Percentiles rank a stretch among this genome's conserved stretches.
Evolutionary conservation across 2,329 filamentous ascomycete genomes (phyloP).

Genomic region (Mollisia scopiformis): DNA sequence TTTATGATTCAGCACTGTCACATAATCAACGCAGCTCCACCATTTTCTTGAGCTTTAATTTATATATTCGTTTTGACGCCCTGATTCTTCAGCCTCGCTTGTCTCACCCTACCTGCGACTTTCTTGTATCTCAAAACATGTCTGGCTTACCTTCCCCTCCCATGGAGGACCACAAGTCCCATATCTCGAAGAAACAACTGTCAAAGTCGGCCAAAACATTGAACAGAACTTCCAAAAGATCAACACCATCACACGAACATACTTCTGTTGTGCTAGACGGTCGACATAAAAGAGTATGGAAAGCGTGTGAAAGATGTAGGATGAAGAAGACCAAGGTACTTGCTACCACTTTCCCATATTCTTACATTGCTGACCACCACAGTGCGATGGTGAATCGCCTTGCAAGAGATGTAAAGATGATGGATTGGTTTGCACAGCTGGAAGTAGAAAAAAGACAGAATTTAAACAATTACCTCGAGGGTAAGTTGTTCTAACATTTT

Average conservation of each 20-base stretch:
- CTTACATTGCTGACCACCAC: conserved; percentile 10
- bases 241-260: conserved; percentile 31
- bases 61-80: conserved; percentile 1
- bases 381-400: conserved; percentile 68
- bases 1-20: conserved; percentile 26
- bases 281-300: conserved; percentile 67
- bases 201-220: conserved; percentile 25
- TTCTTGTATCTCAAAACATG: conserved; percentile 4
- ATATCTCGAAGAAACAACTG: conserved; percentile 17
- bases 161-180: conserved; percentile 24
- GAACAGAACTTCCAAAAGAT: conserved; percentile 26
- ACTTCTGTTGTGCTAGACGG: conserved; percentile 50
- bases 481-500: conserved; percentile 41
- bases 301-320: conserved; percentile 66
- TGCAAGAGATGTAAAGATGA: conserved; percentile 71
- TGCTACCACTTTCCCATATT: background rate
- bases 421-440: conserved; percentile 64
- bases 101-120: background rate
- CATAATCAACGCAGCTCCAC: conserved; percentile 22
- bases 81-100: conserved; percentile 6
- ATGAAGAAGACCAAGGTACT: conserved; percentile 72
- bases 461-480: conserved; percentile 68
- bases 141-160: conserved; percentile 26
- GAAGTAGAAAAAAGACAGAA: conserved; percentile 68
- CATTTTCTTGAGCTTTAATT: conserved; percentile 8